phyloP scores from a whole-genome alignment of 2,329 filamentous ascomycete species.

The Meredithiella fracta region DNA sequence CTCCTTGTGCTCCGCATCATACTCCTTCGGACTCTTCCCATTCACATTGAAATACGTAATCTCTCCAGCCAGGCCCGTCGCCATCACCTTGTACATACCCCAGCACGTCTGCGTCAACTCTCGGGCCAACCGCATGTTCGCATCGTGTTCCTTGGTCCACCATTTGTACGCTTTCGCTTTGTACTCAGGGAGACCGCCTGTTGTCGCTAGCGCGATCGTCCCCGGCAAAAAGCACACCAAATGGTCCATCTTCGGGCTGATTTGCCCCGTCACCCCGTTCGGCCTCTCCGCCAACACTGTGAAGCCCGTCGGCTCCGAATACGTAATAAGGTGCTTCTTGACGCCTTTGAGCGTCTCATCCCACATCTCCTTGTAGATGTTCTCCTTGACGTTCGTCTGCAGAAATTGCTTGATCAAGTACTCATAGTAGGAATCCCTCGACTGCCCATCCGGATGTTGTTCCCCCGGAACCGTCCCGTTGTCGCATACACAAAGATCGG shows the following conservation, averaged over 20 bases:
- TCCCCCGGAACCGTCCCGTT: conserved; percentile 60
- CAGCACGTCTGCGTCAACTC: conserved; percentile 96
- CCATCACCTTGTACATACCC: conserved; percentile 87
- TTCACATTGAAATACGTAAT: conserved; percentile 79
- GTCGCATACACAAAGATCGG: conserved; percentile 81
- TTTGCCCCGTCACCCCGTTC: conserved; percentile 43
- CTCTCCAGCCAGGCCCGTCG: conserved; percentile 82
- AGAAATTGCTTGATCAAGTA: conserved; percentile 98
- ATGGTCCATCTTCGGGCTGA: conserved; percentile 94
- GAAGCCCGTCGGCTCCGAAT: conserved; percentile 61
- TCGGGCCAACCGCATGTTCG: conserved; percentile 70
- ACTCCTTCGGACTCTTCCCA: conserved; percentile 20
- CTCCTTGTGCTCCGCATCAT: conserved; percentile 21
- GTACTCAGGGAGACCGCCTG: conserved; percentile 57
- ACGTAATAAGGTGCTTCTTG: conserved; percentile 82
- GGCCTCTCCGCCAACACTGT: conserved; percentile 86
- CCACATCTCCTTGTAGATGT: conserved; percentile 86
- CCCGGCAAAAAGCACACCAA: conserved; percentile 95
- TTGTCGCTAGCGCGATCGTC: conserved; percentile 79
- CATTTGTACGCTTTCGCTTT: conserved; percentile 54
- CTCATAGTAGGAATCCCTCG: conserved; percentile 94
- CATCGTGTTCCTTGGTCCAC: conserved; percentile 68
- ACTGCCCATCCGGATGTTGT: conserved; percentile 82
- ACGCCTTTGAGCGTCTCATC: conserved; percentile 69
- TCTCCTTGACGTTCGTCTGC: conserved; percentile 75